These are phyloP conservation scores for Exophiala lecanii-corni DNA, from an alignment of 2,329 filamentous ascomycete genomes.

Conservation along the genomic window DNA sequence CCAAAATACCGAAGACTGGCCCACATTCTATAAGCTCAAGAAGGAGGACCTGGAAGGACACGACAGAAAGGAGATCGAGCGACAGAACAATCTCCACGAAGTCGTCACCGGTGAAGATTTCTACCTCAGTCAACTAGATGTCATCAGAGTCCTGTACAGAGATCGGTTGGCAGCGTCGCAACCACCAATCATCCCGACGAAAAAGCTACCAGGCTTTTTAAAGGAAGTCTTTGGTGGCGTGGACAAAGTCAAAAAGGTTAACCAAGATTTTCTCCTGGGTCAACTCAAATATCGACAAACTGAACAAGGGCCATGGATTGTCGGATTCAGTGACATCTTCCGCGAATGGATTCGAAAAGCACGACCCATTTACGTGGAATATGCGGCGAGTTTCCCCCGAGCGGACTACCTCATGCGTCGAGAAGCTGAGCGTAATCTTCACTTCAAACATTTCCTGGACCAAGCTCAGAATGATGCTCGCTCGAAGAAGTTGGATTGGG, in stretches of 20 bases:
- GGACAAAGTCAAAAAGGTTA: conserved; percentile 81
- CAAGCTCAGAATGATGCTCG: conserved; percentile 71
- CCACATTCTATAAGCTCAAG: conserved; percentile 77
- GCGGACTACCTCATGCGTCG: conserved; percentile 78
- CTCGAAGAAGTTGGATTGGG: conserved; percentile 83
- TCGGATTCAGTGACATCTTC: conserved; percentile 94
- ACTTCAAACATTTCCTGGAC: conserved; percentile 83
- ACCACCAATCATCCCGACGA: conserved; percentile 74
- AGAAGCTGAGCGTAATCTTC: conserved; percentile 76
- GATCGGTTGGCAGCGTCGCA: conserved; percentile 70
- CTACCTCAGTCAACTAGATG: conserved; percentile 84
- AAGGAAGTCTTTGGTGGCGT: conserved; percentile 84
- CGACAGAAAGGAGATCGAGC: conserved; percentile 81
- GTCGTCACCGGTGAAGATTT: conserved; percentile 89
- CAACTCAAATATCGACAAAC: conserved; percentile 96
- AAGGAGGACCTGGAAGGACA: conserved; percentile 69
- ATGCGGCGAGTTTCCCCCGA: conserved; percentile 79
- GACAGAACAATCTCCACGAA: conserved; percentile 92
- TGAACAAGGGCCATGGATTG: conserved; percentile 92
- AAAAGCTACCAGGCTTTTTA: conserved; percentile 74
- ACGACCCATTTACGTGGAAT: conserved; percentile 81
- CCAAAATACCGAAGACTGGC: conserved; percentile 76
- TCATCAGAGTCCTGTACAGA: conserved; percentile 78
- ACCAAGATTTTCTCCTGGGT: conserved; percentile 85
- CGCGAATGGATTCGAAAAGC: conserved; percentile 97